Evolutionary conservation across 1,284 basidiomycete species (phyloP), one percentile per base, ranked within the genome.

Genomic region (Phaffia rhodozyma): DNA sequence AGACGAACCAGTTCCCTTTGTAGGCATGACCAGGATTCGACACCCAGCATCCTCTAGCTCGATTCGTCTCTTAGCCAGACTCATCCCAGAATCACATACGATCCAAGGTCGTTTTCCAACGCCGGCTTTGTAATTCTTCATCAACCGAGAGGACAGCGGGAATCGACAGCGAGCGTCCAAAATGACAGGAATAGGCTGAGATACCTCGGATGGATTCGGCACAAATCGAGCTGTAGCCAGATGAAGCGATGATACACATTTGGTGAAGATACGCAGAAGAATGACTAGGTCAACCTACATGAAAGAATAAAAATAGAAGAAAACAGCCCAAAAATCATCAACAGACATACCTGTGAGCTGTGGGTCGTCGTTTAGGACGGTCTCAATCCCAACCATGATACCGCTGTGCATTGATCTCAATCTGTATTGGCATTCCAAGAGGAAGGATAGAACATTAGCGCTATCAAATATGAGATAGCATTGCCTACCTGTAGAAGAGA

Each of bases 311-410:
- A 25, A 30, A 27, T 34, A n/a, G 38, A 25, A 30, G 2, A 38
- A 32, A 27, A 29, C 27, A 29, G 21, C 13, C 52, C 30, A 47
- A 34, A 13, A n/a, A 21, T 7, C 27, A 53, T 25, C 30, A 50
- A 27, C n/a, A 23, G 32, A 74, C 84, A 68, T 70, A 91, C 92
- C 86, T 72, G 93, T 96, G 27, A 98, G 79, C 70, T 94, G 87
- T 13, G 94, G 94, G 74, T 98, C 82, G 71, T 98, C 94, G 69
- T 91, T 91, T 56, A 91, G 75, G 16, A 91, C 84, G 0, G 94
- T 97, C 5, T 89, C 89, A 52, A 94, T 83, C 5, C 94, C 94
- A 53, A 98, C 81, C 34, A 98, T 77, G 67, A 98, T 97, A 11
- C 83, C 91, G 72, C 96, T 89, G 75, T 97, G 93, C 80, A 91